phyloP scores from a whole-genome alignment of 2,329 filamentous ascomycete species.

The Diaporthe longicolla region DNA sequence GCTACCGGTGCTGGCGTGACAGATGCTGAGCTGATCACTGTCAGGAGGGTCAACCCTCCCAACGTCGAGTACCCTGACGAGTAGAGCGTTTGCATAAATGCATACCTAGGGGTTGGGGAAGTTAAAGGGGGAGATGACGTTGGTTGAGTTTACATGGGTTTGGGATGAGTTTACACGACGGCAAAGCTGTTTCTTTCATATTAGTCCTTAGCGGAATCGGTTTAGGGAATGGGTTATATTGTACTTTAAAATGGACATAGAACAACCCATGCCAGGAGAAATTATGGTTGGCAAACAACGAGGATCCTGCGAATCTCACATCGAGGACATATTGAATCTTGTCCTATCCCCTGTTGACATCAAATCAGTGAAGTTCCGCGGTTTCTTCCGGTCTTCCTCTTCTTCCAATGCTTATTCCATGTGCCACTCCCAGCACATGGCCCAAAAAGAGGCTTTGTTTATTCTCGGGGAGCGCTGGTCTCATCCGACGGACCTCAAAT shows the following conservation, averaged over 20 bases:
- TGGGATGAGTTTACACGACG: not conserved
- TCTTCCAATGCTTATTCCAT: no score
- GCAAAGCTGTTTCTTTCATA: not conserved
- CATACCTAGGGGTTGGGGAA: not conserved
- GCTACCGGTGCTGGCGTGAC: conserved; percentile 6
- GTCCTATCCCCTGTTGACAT: no score
- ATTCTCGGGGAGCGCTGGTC: no score
- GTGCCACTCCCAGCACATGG: no score
- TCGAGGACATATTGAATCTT: no score
- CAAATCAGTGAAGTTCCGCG: no score
- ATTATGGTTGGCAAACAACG: not conserved
- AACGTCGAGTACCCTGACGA: conserved; percentile 36
- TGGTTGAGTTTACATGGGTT: not conserved
- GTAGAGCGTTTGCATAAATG: not conserved
- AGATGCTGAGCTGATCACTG: conserved; percentile 26
- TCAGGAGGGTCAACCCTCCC: conserved; percentile 20
- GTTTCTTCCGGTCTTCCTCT: no score
- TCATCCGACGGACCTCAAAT: accelerated
- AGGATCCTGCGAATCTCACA: no score
- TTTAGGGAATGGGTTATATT: not conserved
- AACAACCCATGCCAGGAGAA: not conserved
- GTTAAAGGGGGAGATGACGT: not conserved
- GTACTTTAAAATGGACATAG: not conserved
- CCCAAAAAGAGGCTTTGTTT: no score
- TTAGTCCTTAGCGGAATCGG: not conserved